Evolutionary conservation across 2,329 filamentous ascomycete genomes (phyloP).

Genomic region (Diaporthe aspalathi): DNA sequence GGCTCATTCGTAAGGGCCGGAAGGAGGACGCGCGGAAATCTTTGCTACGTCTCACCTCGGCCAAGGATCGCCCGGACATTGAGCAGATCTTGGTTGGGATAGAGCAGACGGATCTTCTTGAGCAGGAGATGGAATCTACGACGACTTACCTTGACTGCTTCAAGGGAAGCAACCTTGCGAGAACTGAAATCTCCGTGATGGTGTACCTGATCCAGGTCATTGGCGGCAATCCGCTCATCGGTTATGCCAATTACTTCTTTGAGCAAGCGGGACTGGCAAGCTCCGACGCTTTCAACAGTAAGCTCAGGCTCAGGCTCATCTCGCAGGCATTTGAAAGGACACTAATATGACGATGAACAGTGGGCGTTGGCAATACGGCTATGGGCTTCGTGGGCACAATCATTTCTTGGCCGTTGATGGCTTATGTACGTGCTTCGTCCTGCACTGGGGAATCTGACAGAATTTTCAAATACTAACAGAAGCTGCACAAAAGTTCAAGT

Average conservation of each 20-base stretch:
- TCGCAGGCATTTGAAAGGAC: no score
- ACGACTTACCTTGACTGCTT: slow-evolving; percentile 64
- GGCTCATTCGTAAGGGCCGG: slow-evolving; percentile 52
- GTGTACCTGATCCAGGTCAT: slow-evolving; percentile 63
- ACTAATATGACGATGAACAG: not conserved
- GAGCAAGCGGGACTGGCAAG: slow-evolving; percentile 59
- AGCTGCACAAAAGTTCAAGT: slow-evolving; percentile 30
- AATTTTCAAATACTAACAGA: no score
- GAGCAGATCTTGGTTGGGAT: slow-evolving; percentile 65
- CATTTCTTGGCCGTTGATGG: slow-evolving; percentile 63
- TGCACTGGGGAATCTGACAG: no score
- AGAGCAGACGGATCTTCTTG: slow-evolving; percentile 63
- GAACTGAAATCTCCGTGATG: slow-evolving; percentile 64
- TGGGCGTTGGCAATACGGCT: slow-evolving; percentile 61
- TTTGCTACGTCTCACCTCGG: slow-evolving; percentile 46
- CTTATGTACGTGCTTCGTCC: slow-evolving; percentile 39
- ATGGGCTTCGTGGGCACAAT: slow-evolving; percentile 64
- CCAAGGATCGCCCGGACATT: slow-evolving; percentile 51
- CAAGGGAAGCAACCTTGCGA: slow-evolving; percentile 60
- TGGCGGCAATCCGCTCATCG: slow-evolving; percentile 61
- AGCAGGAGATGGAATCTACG: slow-evolving; percentile 56
- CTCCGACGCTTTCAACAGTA: slow-evolving; percentile 54
- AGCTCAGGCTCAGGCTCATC: not conserved
- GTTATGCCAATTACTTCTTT: slow-evolving; percentile 60
- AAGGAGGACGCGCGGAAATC: slow-evolving; percentile 49